Conservation (phyloP, 2,329 filamentous ascomycete genomes). For the Aspergillus carbonarius region DNA sequence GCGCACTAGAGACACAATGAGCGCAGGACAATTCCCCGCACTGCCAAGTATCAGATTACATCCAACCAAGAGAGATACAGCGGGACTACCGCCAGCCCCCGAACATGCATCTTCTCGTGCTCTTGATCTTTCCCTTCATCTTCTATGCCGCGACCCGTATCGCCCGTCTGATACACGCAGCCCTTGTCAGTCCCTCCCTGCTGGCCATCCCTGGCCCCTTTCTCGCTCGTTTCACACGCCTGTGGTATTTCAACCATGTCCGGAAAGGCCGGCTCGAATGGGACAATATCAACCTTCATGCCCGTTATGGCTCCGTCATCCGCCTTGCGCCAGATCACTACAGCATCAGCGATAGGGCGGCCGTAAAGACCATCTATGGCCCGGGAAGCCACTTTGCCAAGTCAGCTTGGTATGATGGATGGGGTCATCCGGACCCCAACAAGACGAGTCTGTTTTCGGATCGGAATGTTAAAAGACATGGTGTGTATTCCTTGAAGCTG, state of each 20-base stretch:
- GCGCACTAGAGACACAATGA: not conserved
- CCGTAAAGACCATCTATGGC: slow-evolving; percentile 46
- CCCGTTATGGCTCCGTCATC: slow-evolving; percentile 45
- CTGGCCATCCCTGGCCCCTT: slow-evolving; percentile 46
- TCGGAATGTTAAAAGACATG: slow-evolving; percentile 39
- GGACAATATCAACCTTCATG: slow-evolving; percentile 42
- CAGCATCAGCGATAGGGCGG: slow-evolving; percentile 45
- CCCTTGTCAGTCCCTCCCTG: slow-evolving; percentile 27
- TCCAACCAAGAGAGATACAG: not conserved
- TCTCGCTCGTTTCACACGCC: slow-evolving; percentile 43
- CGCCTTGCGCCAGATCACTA: slow-evolving; percentile 52
- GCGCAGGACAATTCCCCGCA: not conserved
- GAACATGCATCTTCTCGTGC: slow-evolving; percentile 15
- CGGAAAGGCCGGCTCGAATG: slow-evolving; percentile 39
- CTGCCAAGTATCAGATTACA: not conserved
- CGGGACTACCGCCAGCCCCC: not conserved
- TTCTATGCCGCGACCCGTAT: slow-evolving; percentile 15
- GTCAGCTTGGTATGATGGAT: slow-evolving; percentile 35
- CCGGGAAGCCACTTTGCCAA: slow-evolving; percentile 43
- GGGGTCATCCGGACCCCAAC: slow-evolving; percentile 29
- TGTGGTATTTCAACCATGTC: slow-evolving; percentile 47
- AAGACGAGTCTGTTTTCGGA: slow-evolving; percentile 36
- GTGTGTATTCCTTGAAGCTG: slow-evolving; percentile 13
- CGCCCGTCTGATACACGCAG: slow-evolving; percentile 19
- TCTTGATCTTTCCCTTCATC: slow-evolving; percentile 11